A percentile compares a stretch with the other conserved stretches of the same genome.
Conservation (phyloP, 176 grass and related monocot genomes). For the Pharus latifolius region DNA sequence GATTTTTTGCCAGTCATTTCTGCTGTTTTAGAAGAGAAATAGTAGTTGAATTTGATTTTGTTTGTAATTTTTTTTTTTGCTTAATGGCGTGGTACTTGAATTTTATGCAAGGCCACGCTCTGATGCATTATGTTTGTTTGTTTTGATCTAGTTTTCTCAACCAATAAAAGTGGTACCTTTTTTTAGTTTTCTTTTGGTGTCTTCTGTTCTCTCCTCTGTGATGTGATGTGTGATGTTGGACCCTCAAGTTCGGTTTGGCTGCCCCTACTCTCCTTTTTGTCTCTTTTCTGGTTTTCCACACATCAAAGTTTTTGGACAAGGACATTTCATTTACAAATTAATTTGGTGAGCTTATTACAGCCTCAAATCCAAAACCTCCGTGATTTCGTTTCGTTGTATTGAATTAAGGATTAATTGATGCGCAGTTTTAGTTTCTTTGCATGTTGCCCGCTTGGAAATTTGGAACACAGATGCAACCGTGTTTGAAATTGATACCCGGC, state of each 20-base stretch:
- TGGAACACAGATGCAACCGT: not conserved
- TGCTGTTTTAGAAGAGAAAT: not conserved
- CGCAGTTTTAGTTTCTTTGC: not conserved
- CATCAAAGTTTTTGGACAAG: too few species aligned
- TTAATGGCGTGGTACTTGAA: not conserved
- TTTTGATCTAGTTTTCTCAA: conserved; percentile 3
- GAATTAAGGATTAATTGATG: too few species aligned
- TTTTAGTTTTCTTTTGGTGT: conserved; percentile 33
- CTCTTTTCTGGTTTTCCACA: not conserved
- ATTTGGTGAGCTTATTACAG: too few species aligned
- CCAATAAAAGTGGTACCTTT: conserved; percentile 18
- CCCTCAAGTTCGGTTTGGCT: not conserved
- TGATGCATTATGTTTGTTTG: not conserved
- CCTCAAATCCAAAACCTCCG: too few species aligned
- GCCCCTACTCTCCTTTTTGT: not conserved
- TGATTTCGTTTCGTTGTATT: too few species aligned
- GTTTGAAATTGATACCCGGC: not conserved
- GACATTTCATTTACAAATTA: too few species aligned
- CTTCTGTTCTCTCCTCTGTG: conserved; percentile 21
- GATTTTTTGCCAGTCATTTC: not conserved
- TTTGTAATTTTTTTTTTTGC: not conserved
- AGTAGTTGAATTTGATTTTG: conserved; percentile 5
- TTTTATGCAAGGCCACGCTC: not conserved
- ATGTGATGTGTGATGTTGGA: conserved; percentile 15
- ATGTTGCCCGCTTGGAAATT: not conserved